phyloP scores from a whole-genome alignment of 495 filamentous ascomycete genomes.

The Pyrenopolyporus hunteri region DNA sequence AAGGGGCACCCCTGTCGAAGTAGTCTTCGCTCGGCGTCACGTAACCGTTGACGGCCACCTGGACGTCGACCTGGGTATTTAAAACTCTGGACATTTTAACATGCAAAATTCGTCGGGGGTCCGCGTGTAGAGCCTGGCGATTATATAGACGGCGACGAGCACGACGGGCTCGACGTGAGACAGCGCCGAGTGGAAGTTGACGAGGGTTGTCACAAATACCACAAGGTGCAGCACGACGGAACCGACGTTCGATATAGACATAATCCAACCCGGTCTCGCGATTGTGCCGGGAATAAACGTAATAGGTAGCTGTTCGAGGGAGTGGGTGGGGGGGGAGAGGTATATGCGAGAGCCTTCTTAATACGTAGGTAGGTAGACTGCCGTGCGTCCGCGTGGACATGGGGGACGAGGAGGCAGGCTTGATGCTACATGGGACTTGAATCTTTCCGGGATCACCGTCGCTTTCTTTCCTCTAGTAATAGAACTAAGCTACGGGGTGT shows the following conservation, averaged over 20 bases:
- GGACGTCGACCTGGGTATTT: conserved; percentile 22
- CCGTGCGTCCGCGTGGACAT: too few species aligned
- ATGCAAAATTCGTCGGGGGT: conserved; percentile 41
- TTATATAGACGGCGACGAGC: conserved; percentile 42
- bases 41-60: conserved; percentile 32
- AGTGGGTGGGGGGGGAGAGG: not conserved
- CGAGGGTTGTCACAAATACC: conserved; percentile 49
- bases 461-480: too few species aligned
- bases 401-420: too few species aligned
- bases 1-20: conserved; percentile 17
- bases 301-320: not conserved
- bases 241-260: conserved; percentile 49
- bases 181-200: conserved; percentile 47
- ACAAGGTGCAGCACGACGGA: conserved; percentile 46
- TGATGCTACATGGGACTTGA: too few species aligned
- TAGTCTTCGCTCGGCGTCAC: conserved; percentile 38
- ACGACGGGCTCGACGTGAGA: conserved; percentile 43
- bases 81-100: conserved; percentile 38
- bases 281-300: conserved; percentile 9
- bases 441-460: too few species aligned
- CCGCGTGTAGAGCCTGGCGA: conserved; percentile 40
- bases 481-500: too few species aligned
- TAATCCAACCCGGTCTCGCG: conserved; percentile 27
- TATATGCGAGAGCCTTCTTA: too few species aligned
- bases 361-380: too few species aligned